A percentile compares a stretch with the other conserved stretches of the same genome.
Conservation (phyloP, 2,329 filamentous ascomycete species). For the Podosphaera fusca region DNA sequence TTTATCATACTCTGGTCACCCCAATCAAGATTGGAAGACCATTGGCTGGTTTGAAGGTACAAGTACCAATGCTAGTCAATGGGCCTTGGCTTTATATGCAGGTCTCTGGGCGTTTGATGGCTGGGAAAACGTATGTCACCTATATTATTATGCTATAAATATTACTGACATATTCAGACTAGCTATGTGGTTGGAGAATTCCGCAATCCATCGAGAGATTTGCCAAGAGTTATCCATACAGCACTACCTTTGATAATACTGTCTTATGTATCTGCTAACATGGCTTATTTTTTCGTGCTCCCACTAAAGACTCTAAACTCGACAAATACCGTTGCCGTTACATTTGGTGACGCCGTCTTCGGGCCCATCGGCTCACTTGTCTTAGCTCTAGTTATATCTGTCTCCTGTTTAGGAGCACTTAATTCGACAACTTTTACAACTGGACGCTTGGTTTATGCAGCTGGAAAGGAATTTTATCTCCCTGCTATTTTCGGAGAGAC, state of each 20-base stretch:
- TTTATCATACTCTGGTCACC: constrained; percentile 49
- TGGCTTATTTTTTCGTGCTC: constrained; percentile 85
- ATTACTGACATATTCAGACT: constrained; percentile 31
- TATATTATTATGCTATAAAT: not conserved
- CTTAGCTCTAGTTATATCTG: constrained; percentile 71
- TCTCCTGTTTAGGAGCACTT: constrained; percentile 80
- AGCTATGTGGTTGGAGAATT: constrained; percentile 98
- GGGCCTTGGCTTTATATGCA: constrained; percentile 86
- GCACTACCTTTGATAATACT: constrained; percentile 87
- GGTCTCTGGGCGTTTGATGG: constrained; percentile 96
- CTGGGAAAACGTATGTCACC: constrained; percentile 76
- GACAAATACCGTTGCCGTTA: constrained; percentile 85
- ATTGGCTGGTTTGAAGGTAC: constrained; percentile 78
- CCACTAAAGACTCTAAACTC: constrained; percentile 59
- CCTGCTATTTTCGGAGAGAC: constrained; percentile 65
- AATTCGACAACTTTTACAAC: constrained; percentile 90
- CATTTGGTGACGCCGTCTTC: constrained; percentile 79
- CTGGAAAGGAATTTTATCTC: constrained; percentile 86
- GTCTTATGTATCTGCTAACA: constrained; percentile 73
- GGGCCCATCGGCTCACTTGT: constrained; percentile 61
- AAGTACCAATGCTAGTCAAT: constrained; percentile 54
- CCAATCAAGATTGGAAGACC: constrained; percentile 69
- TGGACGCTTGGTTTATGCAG: constrained; percentile 76
- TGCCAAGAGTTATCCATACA: constrained; percentile 87
- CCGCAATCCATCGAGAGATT: constrained; percentile 68